Evolutionary conservation across 2,329 filamentous ascomycete genomes (phyloP).

Genomic region (Teratosphaeria nubilosa): DNA sequence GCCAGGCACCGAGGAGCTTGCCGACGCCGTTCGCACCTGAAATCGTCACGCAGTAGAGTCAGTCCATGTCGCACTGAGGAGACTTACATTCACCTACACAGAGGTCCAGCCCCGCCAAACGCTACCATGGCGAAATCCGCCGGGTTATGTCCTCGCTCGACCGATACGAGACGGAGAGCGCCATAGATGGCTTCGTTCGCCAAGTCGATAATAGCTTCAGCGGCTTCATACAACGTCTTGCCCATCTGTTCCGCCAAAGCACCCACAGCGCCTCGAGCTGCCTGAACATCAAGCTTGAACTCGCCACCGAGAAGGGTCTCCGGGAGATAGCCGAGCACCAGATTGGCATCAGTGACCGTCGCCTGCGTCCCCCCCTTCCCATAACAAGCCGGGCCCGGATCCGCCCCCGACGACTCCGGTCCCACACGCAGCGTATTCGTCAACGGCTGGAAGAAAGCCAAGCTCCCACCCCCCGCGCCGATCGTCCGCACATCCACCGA

Average conservation of each 20-base stretch:
- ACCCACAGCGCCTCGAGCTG: conserved; percentile 13
- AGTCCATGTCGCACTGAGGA: background rate
- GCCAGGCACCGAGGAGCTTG: conserved; percentile 18
- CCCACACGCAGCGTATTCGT: conserved; percentile 18
- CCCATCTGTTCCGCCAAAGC: conserved; percentile 17
- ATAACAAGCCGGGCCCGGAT: conserved; percentile 17
- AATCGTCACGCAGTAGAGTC: background rate
- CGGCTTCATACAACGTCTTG: conserved; percentile 16
- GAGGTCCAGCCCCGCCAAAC: conserved; percentile 17
- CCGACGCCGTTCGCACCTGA: conserved; percentile 8
- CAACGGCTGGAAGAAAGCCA: conserved; percentile 17
- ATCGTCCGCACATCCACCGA: conserved; percentile 18
- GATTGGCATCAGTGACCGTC: conserved; percentile 18
- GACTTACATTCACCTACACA: conserved; percentile 1
- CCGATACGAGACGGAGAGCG: conserved; percentile 17
- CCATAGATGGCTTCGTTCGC: conserved; percentile 19
- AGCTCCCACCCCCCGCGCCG: conserved; percentile 17
- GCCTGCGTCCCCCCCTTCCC: conserved; percentile 17
- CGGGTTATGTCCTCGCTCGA: conserved; percentile 18
- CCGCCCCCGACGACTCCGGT: conserved; percentile 14
- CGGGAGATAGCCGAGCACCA: conserved; percentile 18
- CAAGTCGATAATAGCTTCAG: conserved; percentile 18
- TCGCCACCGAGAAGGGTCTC: conserved; percentile 17
- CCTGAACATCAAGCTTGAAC: conserved; percentile 17
- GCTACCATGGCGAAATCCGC: conserved; percentile 20